phyloP scores from a whole-genome alignment of 1,139 yeast genomes.

The Nakaseomyces kungkrabaensis region DNA sequence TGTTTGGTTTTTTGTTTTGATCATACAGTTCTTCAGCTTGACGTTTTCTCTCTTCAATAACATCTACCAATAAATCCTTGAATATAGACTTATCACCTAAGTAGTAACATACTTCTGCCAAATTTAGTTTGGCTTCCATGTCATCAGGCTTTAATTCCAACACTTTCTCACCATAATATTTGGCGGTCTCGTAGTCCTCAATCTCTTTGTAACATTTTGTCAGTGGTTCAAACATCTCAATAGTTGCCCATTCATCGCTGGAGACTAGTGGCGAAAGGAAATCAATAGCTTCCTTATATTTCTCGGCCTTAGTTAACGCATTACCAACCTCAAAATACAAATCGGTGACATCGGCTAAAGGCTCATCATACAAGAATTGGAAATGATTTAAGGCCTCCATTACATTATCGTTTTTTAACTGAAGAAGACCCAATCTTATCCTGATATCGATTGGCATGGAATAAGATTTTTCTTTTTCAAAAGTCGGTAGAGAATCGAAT shows the following conservation, averaged over 20 bases:
- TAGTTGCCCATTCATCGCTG: constrained; percentile 39
- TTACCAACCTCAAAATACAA: constrained; percentile 69
- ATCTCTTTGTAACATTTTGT: constrained; percentile 74
- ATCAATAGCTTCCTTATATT: constrained; percentile 61
- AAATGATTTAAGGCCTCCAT: constrained; percentile 70
- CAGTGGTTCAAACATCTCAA: constrained; percentile 49
- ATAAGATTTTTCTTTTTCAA: constrained; percentile 35
- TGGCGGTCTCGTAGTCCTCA: constrained; percentile 63
- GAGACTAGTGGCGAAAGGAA: constrained; percentile 48
- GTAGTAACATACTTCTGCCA: constrained; percentile 74
- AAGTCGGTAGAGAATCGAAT: constrained; percentile 33
- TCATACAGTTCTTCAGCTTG: constrained; percentile 25
- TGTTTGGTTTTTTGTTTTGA: constrained; percentile 14
- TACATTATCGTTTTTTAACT: constrained; percentile 54
- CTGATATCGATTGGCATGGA: constrained; percentile 78
- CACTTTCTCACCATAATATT: constrained; percentile 49
- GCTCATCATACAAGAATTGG: constrained; percentile 45
- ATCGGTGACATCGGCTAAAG: constrained; percentile 58
- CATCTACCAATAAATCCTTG: constrained; percentile 46
- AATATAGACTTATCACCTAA: constrained; percentile 61
- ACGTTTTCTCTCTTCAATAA: constrained; percentile 32
- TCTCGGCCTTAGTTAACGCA: constrained; percentile 57
- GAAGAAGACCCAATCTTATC: constrained; percentile 62
- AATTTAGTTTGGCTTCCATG: constrained; percentile 60
- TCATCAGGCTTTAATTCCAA: constrained; percentile 51